phyloP scores from a whole-genome alignment of 805 yeast genomes.

The Kregervanrija pseudodelftensis region DNA sequence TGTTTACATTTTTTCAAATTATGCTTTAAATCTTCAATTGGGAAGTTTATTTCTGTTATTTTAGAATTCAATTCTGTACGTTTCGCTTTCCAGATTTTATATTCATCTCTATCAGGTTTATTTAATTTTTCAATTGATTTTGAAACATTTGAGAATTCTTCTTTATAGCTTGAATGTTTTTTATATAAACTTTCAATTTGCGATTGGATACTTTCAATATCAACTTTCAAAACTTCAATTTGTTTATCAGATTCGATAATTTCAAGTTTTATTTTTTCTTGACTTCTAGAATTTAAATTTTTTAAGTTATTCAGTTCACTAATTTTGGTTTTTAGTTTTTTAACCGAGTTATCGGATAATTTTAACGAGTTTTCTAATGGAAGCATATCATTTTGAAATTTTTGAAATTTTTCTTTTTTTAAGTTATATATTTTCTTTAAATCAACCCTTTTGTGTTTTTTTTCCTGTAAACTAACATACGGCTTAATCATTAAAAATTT shows the following conservation, averaged over 20 bases:
- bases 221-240: not conserved
- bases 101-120: slow-evolving; percentile 13
- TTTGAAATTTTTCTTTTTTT: slow-evolving; percentile 15
- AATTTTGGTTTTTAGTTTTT: slow-evolving; percentile 11
- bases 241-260: not conserved
- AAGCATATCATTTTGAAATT: slow-evolving; percentile 17
- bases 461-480: slow-evolving; percentile 27
- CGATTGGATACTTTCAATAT: slow-evolving; percentile 13
- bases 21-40: too few relatives aligned
- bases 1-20: too few relatives aligned
- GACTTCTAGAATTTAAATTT: slow-evolving; percentile 7
- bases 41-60: slow-evolving; percentile 9
- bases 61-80: slow-evolving; percentile 21
- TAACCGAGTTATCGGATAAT: slow-evolving; percentile 11
- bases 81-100: slow-evolving; percentile 17
- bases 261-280: slow-evolving; percentile 1
- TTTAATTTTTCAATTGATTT: slow-evolving; percentile 10
- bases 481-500: slow-evolving; percentile 31
- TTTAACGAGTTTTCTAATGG: slow-evolving; percentile 18
- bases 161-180: slow-evolving; percentile 24
- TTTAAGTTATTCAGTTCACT: slow-evolving; percentile 1
- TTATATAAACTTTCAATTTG: slow-evolving; percentile 22
- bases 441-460: slow-evolving; percentile 29
- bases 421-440: slow-evolving; percentile 20
- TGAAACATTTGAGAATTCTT: slow-evolving; percentile 10